phyloP scores from a whole-genome alignment of 345 rosid species.

The Corchorus olitorius region DNA sequence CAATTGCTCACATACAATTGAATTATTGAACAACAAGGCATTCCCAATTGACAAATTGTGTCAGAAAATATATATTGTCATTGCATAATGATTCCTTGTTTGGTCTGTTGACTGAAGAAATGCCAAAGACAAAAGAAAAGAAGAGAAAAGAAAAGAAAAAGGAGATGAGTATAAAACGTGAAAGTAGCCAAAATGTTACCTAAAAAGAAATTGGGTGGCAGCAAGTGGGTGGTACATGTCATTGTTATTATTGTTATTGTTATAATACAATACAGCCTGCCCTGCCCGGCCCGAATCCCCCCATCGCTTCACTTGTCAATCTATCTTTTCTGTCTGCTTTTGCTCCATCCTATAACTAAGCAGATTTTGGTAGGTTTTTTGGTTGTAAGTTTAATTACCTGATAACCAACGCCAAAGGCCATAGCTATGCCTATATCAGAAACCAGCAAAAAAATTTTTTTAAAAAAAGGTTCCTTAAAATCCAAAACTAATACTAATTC shows the following conservation, averaged over 20 bases:
- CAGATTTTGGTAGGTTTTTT: constrained; percentile 21
- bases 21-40: neutral
- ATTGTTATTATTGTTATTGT: neutral
- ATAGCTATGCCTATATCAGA: neutral
- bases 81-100: constrained; percentile 9
- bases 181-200: constrained; percentile 11
- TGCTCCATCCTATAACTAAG: neutral
- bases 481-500: constrained; percentile 20
- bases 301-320: neutral
- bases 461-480: constrained; percentile 38
- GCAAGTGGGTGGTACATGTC: constrained; percentile 12
- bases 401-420: constrained; percentile 18
- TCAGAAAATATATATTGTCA: neutral
- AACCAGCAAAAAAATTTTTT: neutral
- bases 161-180: neutral
- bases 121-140: neutral
- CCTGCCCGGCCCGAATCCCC: neutral
- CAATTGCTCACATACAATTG: neutral
- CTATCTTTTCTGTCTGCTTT: constrained; percentile 1
- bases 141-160: neutral
- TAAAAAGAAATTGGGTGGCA: constrained; percentile 15
- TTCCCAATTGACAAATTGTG: neutral
- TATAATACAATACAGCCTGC: neutral
- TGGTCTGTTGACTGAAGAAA: neutral
- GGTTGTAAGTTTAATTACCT: constrained; percentile 20